These are phyloP conservation scores for Aspergillaceae sp. DNA, from an alignment of 2,329 filamentous ascomycete genomes.

Conservation along the genomic window DNA sequence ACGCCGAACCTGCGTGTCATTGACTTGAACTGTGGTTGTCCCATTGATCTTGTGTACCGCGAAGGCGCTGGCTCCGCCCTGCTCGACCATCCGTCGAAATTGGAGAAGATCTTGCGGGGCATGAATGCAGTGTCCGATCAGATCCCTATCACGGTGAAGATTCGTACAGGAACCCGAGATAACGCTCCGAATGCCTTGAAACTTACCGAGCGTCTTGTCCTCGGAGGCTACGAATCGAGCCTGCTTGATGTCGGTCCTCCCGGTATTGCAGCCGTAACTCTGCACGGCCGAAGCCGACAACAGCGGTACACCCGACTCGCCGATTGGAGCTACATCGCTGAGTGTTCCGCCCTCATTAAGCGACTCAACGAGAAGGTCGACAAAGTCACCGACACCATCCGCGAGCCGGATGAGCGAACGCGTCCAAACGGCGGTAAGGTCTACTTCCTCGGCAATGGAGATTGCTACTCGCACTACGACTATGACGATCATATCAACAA, in stretches of 20 bases:
- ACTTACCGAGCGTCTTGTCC: constrained; percentile 71
- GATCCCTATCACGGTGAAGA: constrained; percentile 88
- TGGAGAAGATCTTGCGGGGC: constrained; percentile 89
- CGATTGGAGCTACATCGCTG: constrained; percentile 92
- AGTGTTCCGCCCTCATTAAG: constrained; percentile 78
- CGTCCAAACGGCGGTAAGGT: constrained; percentile 62
- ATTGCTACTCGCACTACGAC: constrained; percentile 87
- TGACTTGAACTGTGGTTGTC: constrained; percentile 94
- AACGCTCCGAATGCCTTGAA: constrained; percentile 70
- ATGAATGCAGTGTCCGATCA: constrained; percentile 92
- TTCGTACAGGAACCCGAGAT: constrained; percentile 81
- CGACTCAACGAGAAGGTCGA: constrained; percentile 63
- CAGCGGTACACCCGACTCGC: constrained; percentile 86
- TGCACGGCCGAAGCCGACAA: constrained; percentile 87
- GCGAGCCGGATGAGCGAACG: constrained; percentile 66
- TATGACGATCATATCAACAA: constrained; percentile 72
- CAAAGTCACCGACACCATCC: constrained; percentile 62
- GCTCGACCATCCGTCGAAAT: constrained; percentile 75
- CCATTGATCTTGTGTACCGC: constrained; percentile 88
- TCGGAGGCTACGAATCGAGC: constrained; percentile 66
- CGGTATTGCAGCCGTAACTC: constrained; percentile 87
- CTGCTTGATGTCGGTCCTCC: constrained; percentile 60
- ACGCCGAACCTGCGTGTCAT: constrained; percentile 81
- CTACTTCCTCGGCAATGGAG: constrained; percentile 93
- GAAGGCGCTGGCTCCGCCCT: constrained; percentile 83